Evolutionary conservation across 345 rosid species (phyloP).

Genomic region (Moringa oleifera): DNA sequence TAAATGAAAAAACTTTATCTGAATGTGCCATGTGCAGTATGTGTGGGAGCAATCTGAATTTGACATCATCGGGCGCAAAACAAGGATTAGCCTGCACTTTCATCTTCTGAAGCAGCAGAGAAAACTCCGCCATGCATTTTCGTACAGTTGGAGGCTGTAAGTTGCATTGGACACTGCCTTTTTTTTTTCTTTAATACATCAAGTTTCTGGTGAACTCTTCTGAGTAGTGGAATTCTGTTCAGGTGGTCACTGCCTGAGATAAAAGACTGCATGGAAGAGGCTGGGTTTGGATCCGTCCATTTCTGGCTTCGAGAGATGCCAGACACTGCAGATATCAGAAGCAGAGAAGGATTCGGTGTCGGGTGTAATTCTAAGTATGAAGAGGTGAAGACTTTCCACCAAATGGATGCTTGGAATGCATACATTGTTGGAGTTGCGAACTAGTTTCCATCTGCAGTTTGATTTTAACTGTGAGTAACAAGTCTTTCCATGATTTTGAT

Average conservation of each 20-base stretch:
- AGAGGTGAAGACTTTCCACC: conserved; percentile 60
- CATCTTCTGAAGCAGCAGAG: conserved; percentile 75
- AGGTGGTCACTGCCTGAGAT: conserved; percentile 94
- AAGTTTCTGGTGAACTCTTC: not conserved
- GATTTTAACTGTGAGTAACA: no score
- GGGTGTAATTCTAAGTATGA: conserved; percentile 66
- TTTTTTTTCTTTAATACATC: not conserved
- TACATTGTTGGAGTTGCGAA: conserved; percentile 60
- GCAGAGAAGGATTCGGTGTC: conserved; percentile 63
- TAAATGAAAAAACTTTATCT: no score
- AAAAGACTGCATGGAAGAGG: conserved; percentile 84
- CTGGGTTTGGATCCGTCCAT: conserved; percentile 72
- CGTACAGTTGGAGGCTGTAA: conserved; percentile 92
- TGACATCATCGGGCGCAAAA: conserved; percentile 63
- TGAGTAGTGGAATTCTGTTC: conserved; percentile 6
- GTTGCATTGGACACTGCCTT: conserved; percentile 20
- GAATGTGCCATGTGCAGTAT: conserved; percentile 42
- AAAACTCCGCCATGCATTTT: conserved; percentile 73
- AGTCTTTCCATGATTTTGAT: no score
- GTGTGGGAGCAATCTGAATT: conserved; percentile 92
- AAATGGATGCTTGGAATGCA: conserved; percentile 91
- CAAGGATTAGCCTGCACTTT: conserved; percentile 85
- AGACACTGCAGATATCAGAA: conserved; percentile 47
- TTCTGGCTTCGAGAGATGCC: conserved; percentile 90
- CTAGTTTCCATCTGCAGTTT: not conserved